These are phyloP conservation scores for Catunica adiposa DNA, from an alignment of 2,329 filamentous ascomycete genomes.

Conservation along the genomic window DNA sequence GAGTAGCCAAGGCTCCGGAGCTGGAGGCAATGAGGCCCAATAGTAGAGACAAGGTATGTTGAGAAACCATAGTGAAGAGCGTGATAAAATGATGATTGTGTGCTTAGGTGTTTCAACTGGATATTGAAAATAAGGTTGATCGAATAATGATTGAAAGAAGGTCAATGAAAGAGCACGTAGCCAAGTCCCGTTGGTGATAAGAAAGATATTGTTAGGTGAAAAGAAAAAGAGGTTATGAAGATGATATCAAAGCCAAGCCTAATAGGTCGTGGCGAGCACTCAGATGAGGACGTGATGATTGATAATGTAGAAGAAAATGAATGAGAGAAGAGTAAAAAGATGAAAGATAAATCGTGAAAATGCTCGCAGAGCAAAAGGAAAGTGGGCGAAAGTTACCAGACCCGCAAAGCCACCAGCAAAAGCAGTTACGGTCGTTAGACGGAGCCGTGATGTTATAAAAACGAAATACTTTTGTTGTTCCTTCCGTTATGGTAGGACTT, in stretches of 20 bases:
- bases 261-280: background rate
- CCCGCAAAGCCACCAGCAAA: background rate
- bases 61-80: conserved; percentile 1
- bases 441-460: background rate
- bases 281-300: background rate
- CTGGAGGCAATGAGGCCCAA: conserved; percentile 5
- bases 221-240: background rate
- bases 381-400: background rate
- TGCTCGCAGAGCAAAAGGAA: background rate
- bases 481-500: too few relatives aligned
- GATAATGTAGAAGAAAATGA: background rate
- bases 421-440: background rate
- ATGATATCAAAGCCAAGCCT: background rate
- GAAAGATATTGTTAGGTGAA: background rate
- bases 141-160: too few relatives aligned
- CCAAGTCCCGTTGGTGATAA: background rate
- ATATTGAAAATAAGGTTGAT: too few relatives aligned
- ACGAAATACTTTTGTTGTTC: background rate
- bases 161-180: background rate
- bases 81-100: background rate
- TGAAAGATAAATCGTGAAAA: background rate
- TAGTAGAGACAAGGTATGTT: conserved; percentile 5
- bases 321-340: background rate
- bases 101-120: background rate
- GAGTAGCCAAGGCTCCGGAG: conserved; percentile 1